phyloP scores from a whole-genome alignment of 495 filamentous ascomycete species.

The Penicillium psychrofluorescens region DNA sequence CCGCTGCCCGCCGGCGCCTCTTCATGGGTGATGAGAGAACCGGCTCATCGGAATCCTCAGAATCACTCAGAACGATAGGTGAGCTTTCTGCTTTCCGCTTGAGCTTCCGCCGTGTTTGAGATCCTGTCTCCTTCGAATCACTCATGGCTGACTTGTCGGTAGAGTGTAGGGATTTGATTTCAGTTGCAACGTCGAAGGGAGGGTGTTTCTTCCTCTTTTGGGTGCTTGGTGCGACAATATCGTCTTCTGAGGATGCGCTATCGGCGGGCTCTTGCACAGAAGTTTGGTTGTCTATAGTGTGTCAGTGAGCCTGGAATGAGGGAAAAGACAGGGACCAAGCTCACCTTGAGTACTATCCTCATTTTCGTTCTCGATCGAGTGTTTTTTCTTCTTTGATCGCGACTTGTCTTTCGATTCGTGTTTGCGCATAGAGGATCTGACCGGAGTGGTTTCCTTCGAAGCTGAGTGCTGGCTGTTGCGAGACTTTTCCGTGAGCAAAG shows the following conservation, averaged over 20 bases:
- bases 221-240: constrained; percentile 11
- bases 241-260: constrained; percentile 13
- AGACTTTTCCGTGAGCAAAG: constrained; percentile 8
- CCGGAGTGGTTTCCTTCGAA: neutral
- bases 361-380: neutral
- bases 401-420: neutral
- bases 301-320: neutral
- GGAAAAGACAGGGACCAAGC: neutral
- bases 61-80: constrained; percentile 14
- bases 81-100: constrained; percentile 17
- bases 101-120: constrained; percentile 24
- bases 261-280: constrained; percentile 1
- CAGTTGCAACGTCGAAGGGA: neutral
- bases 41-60: constrained; percentile 19
- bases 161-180: neutral
- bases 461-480: neutral
- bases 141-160: neutral
- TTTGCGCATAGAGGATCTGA: constrained; percentile 1
- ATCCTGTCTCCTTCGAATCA: constrained; percentile 12
- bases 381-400: neutral
- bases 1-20: constrained; percentile 7
- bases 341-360: neutral
- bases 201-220: constrained; percentile 5
- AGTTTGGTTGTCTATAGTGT: constrained; percentile 1
- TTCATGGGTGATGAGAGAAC: constrained; percentile 21